These are phyloP conservation scores for Alternaria rosae DNA, from an alignment of 2,329 filamentous ascomycete species.

Conservation along the genomic window DNA sequence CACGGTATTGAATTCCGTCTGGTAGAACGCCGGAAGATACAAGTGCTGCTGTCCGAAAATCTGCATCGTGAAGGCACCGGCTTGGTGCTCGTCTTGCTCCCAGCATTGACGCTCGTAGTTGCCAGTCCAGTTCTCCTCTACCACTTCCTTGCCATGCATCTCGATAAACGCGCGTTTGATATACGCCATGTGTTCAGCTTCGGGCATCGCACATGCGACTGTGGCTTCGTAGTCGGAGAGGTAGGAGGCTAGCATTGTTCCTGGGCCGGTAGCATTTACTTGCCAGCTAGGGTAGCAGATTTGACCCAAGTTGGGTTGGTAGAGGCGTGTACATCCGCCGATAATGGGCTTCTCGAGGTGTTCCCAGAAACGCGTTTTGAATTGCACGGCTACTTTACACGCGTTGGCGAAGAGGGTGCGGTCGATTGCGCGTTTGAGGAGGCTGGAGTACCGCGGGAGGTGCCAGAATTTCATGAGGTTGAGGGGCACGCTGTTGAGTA, in stretches of 20 bases:
- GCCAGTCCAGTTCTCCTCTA: constrained; percentile 67
- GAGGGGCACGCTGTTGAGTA: constrained; percentile 68
- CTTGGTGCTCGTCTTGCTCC: constrained; percentile 65
- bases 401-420: constrained; percentile 54
- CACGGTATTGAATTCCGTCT: constrained; percentile 70
- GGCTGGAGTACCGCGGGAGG: constrained; percentile 58
- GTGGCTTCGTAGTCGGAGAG: constrained; percentile 1
- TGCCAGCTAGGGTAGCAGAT: constrained; percentile 72
- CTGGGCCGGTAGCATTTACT: constrained; percentile 64
- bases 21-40: constrained; percentile 72
- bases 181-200: constrained; percentile 61
- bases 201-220: not conserved
- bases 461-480: constrained; percentile 66
- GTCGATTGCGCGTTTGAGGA: constrained; percentile 55
- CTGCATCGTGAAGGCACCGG: constrained; percentile 67
- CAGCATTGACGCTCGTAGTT: constrained; percentile 69
- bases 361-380: constrained; percentile 66
- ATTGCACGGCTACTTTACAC: constrained; percentile 69
- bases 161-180: constrained; percentile 69
- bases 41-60: constrained; percentile 69
- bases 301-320: constrained; percentile 65
- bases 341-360: constrained; percentile 61
- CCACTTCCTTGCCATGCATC: constrained; percentile 64
- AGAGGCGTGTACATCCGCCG: constrained; percentile 66
- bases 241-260: constrained; percentile 58